A percentile compares a stretch with the other conserved stretches of the same genome.
Conservation (phyloP, 2,329 filamentous ascomycete genomes). For the Fusarium udum region DNA sequence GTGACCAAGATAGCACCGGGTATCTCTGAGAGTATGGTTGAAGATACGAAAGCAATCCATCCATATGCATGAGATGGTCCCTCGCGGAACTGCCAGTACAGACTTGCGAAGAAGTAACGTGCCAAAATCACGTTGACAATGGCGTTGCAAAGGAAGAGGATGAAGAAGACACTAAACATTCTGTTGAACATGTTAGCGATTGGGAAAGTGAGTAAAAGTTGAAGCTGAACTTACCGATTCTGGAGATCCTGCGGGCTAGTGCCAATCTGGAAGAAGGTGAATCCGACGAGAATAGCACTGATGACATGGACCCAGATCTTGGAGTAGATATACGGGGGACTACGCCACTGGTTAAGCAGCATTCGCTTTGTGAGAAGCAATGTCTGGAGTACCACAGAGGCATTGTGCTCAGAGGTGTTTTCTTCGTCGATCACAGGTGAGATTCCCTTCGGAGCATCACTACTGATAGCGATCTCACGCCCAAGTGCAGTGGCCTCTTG, state of each 20-base stretch:
- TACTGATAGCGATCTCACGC: not conserved
- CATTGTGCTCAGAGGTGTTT: not conserved
- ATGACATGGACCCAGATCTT: not conserved
- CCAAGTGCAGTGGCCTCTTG: not conserved
- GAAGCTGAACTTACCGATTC: not conserved
- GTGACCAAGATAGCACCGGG: not conserved
- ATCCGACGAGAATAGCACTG: not conserved
- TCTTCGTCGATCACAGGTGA: fast-evolving
- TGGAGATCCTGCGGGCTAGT: not conserved
- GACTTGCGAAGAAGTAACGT: not conserved
- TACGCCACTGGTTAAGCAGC: not conserved
- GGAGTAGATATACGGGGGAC: not conserved
- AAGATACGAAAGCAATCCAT: not conserved
- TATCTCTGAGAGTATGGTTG: not conserved
- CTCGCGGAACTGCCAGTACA: not conserved
- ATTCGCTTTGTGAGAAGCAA: not conserved
- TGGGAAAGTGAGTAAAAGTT: fast-evolving
- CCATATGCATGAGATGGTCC: not conserved
- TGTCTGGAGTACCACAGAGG: not conserved
- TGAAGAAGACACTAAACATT: not conserved
- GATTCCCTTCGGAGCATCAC: too few species aligned
- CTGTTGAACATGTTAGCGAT: not conserved
- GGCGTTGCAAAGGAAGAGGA: not conserved
- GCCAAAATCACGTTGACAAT: not conserved
- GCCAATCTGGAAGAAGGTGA: not conserved